These are phyloP conservation scores for Mucor sp. DNA, from an alignment of 371 early-diverging fungal genomes.

Conservation along the genomic window DNA sequence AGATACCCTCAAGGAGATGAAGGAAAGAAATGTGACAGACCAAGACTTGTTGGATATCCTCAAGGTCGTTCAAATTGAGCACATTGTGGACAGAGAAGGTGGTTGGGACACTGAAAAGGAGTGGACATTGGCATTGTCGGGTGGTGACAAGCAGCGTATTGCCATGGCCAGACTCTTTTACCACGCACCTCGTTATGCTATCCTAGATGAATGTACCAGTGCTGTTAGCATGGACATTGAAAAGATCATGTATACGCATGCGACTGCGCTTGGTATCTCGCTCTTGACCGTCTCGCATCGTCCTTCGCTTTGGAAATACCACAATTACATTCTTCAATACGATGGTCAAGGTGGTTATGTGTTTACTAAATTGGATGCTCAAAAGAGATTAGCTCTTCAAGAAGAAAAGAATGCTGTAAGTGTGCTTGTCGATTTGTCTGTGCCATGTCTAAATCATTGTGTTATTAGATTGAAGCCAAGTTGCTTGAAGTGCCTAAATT, in stretches of 20 bases:
- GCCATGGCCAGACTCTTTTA: conserved; percentile 93
- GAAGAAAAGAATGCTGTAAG: conserved; percentile 66
- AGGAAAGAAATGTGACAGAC: conserved; percentile 62
- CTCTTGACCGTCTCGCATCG: conserved; percentile 90
- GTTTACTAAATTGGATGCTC: conserved; percentile 86
- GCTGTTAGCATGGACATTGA: conserved; percentile 93
- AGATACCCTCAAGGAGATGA: conserved; percentile 73
- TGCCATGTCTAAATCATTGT: neutral
- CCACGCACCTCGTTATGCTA: conserved; percentile 88
- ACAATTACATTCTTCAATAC: conserved; percentile 82
- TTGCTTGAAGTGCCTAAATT: conserved; percentile 72
- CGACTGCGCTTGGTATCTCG: conserved; percentile 82
- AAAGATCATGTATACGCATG: conserved; percentile 88
- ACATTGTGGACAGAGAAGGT: conserved; percentile 85
- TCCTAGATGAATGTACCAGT: conserved; percentile 91
- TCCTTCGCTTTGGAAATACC: conserved; percentile 87
- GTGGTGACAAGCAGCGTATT: conserved; percentile 87
- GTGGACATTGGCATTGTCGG: conserved; percentile 84
- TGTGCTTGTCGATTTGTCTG: conserved; percentile 6
- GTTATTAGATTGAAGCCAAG: conserved; percentile 65
- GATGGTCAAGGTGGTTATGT: conserved; percentile 90
- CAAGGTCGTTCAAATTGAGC: conserved; percentile 73
- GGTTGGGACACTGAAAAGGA: conserved; percentile 87
- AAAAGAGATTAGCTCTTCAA: conserved; percentile 81
- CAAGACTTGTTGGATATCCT: conserved; percentile 71